Evolutionary conservation across 2,329 filamentous ascomycete species (phyloP).

Genomic region (Pseudogymnoascus sp.): DNA sequence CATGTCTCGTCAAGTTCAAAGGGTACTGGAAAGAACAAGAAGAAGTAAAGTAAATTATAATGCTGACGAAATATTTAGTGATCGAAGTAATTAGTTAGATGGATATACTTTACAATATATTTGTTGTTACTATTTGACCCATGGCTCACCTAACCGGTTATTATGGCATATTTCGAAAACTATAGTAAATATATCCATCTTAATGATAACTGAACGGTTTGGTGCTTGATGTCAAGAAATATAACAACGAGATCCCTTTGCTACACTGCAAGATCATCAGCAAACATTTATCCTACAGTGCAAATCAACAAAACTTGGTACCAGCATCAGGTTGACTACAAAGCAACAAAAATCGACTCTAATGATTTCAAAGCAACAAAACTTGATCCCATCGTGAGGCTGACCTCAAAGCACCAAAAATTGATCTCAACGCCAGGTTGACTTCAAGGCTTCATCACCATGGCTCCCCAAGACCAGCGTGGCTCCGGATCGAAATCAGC

Average conservation of each 20-base stretch:
- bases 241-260: background rate
- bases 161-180: background rate
- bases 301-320: background rate
- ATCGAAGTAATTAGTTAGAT: background rate
- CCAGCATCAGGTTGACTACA: background rate
- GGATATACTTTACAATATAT: slow-evolving; percentile 1
- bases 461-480: background rate
- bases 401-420: background rate
- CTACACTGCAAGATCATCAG: background rate
- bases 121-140: background rate
- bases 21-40: slow-evolving; percentile 2
- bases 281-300: background rate
- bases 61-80: slow-evolving; percentile 4
- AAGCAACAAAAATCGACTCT: background rate
- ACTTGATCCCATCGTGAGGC: background rate
- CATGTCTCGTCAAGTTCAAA: background rate
- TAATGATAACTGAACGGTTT: background rate
- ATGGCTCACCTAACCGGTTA: background rate
- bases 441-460: background rate
- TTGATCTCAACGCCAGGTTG: background rate
- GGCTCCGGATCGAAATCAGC: background rate
- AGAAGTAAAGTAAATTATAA: background rate
- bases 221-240: background rate
- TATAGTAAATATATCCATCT: background rate
- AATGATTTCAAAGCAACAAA: background rate